These are phyloP conservation scores for Oryza nivara DNA, from an alignment of 176 grass and related monocot genomes.

Conservation along the genomic window DNA sequence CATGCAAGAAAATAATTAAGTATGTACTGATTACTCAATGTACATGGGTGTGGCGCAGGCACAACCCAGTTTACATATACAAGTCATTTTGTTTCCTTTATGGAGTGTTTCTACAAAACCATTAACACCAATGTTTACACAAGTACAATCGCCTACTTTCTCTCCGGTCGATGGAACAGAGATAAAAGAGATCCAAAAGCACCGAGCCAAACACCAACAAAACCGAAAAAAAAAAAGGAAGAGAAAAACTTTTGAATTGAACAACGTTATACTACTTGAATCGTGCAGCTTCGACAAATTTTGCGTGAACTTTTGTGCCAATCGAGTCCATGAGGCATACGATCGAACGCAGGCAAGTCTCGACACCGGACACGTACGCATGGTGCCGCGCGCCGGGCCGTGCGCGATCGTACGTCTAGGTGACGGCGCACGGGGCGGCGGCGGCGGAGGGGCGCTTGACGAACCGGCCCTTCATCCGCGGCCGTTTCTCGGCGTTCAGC, in stretches of 20 bases:
- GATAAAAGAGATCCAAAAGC: slow-evolving; percentile 2
- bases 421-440: slow-evolving; percentile 34
- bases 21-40: too few relatives aligned
- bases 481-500: slow-evolving; percentile 97
- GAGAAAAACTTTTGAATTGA: not conserved
- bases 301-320: slow-evolving; percentile 40
- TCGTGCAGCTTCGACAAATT: slow-evolving; percentile 40
- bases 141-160: slow-evolving; percentile 29
- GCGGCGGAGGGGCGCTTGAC: slow-evolving; percentile 62
- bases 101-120: not conserved
- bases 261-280: slow-evolving; percentile 11
- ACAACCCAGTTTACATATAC: not conserved
- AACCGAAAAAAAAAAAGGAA: not conserved
- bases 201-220: slow-evolving; percentile 4
- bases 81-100: not conserved
- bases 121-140: slow-evolving; percentile 7
- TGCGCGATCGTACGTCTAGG: not conserved
- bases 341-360: not conserved
- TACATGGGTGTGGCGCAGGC: too few relatives aligned
- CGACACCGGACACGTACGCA: not conserved
- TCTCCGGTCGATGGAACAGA: not conserved
- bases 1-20: too few relatives aligned
- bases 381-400: too few relatives aligned
- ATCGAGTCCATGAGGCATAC: slow-evolving; percentile 27
- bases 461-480: slow-evolving; percentile 96